Percentiles rank a stretch among this genome's conserved stretches.
phyloP scores from a whole-genome alignment of 805 yeast species.

The Zygoascus flipseniorum region DNA sequence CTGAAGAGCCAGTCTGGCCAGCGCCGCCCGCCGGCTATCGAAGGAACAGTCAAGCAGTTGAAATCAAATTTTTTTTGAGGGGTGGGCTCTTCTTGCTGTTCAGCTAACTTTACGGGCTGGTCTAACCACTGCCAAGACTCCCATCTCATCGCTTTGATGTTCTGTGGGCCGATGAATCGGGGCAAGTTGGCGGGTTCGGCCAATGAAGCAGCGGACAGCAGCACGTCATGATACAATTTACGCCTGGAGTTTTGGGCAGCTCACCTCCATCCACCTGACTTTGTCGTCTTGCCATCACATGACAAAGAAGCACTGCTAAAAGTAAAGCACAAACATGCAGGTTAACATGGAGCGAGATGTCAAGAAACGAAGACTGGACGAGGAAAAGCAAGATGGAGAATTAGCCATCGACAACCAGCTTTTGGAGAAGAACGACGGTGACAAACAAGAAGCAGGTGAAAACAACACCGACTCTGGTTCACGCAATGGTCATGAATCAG shows the following conservation, averaged over 20 bases:
- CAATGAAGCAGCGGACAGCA: no score
- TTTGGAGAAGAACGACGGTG: background rate
- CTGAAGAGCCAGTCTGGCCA: no score
- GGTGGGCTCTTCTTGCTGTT: no score
- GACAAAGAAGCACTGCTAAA: background rate
- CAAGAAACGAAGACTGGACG: background rate
- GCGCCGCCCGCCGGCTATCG: no score
- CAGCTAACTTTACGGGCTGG: no score
- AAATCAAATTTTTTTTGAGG: no score
- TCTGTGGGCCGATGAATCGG: no score
- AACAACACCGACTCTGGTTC: background rate
- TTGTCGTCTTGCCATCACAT: conserved; percentile 4
- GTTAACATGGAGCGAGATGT: background rate
- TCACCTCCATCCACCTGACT: conserved; percentile 1
- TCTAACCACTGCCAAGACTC: no score
- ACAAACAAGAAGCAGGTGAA: background rate
- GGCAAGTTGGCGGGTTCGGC: no score
- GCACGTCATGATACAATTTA: no score
- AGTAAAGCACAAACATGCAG: background rate
- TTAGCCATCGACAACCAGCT: conserved; percentile 1
- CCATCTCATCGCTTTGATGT: no score
- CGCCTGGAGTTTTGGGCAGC: background rate
- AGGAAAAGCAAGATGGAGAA: background rate
- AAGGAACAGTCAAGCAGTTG: no score
- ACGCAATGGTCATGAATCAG: background rate